A percentile compares a stretch with the other conserved stretches of the same genome.
Evolutionary conservation across 805 yeast genomes (phyloP).

Genomic region (Jamesozyma piceae): DNA sequence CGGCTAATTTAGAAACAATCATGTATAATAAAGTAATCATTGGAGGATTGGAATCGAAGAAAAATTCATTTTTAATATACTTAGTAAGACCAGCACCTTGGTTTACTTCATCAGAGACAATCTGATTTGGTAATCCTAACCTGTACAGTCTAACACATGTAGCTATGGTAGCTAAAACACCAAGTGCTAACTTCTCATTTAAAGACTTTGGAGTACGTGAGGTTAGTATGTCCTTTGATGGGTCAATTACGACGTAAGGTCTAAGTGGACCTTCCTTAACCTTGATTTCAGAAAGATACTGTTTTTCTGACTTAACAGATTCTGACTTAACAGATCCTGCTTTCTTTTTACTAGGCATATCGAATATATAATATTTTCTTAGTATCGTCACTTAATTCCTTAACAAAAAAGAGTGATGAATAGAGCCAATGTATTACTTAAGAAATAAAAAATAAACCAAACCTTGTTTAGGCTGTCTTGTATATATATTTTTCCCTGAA

Average conservation of each 20-base stretch:
- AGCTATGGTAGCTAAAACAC: slow-evolving; percentile 41
- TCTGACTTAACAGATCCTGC: neutral
- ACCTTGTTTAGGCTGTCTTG: no score
- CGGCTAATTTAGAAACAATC: slow-evolving; percentile 53
- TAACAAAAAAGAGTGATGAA: no score
- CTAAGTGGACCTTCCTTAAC: slow-evolving; percentile 44
- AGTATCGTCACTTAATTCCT: no score
- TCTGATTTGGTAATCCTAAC: slow-evolving; percentile 61
- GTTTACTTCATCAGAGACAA: slow-evolving; percentile 85
- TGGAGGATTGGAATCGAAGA: slow-evolving; percentile 74
- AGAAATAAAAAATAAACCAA: no score
- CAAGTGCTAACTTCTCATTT: slow-evolving; percentile 35
- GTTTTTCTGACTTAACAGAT: neutral
- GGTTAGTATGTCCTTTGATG: slow-evolving; percentile 34
- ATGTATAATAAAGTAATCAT: slow-evolving; percentile 66
- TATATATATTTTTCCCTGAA: no score
- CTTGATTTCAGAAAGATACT: slow-evolving; percentile 31
- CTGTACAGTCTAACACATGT: slow-evolving; percentile 49
- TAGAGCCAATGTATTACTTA: no score
- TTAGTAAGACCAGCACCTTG: slow-evolving; percentile 89
- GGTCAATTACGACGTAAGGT: slow-evolving; percentile 44
- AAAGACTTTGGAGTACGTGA: slow-evolving; percentile 33
- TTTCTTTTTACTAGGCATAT: neutral
- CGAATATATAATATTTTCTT: no score
- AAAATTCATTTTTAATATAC: slow-evolving; percentile 55